phyloP scores from a whole-genome alignment of 2,329 filamentous ascomycete species.

The Colletotrichum sp. region DNA sequence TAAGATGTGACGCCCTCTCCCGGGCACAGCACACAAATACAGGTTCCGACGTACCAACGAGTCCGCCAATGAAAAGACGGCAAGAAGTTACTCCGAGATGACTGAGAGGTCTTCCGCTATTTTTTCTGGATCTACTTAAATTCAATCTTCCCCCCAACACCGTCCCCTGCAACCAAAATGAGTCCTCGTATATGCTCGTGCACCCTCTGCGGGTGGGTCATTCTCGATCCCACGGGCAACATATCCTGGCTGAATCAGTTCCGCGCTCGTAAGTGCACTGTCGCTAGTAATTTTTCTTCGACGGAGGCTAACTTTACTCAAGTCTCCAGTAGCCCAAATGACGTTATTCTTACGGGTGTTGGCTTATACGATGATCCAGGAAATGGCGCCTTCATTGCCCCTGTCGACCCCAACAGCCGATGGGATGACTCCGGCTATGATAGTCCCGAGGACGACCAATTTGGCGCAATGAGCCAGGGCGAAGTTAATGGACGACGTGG shows the following conservation, averaged over 20 bases:
- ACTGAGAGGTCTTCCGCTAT: no score
- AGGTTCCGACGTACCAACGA: no score
- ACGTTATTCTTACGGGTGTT: not conserved
- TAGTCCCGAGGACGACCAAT: not conserved
- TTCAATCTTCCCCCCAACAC: no score
- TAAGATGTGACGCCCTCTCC: no score
- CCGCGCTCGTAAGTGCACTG: not conserved
- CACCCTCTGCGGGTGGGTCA: not conserved
- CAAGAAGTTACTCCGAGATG: no score
- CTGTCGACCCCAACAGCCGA: not conserved
- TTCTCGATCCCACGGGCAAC: not conserved
- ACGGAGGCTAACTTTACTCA: not conserved
- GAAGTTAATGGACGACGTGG: not conserved
- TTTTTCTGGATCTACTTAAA: no score
- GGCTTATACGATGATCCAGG: not conserved
- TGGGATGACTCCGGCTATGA: not conserved
- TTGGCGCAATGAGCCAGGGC: not conserved
- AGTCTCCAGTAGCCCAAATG: not conserved
- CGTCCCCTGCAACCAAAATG: not conserved
- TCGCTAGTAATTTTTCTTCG: not conserved
- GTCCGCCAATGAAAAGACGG: no score
- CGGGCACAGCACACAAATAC: no score
- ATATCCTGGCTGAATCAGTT: not conserved
- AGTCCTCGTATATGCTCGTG: not conserved
- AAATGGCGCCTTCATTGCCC: not conserved